Percentiles rank a stretch among this genome's conserved stretches.
phyloP scores from a whole-genome alignment of 2,329 filamentous ascomycete genomes.

The Rutstroemia sp. region DNA sequence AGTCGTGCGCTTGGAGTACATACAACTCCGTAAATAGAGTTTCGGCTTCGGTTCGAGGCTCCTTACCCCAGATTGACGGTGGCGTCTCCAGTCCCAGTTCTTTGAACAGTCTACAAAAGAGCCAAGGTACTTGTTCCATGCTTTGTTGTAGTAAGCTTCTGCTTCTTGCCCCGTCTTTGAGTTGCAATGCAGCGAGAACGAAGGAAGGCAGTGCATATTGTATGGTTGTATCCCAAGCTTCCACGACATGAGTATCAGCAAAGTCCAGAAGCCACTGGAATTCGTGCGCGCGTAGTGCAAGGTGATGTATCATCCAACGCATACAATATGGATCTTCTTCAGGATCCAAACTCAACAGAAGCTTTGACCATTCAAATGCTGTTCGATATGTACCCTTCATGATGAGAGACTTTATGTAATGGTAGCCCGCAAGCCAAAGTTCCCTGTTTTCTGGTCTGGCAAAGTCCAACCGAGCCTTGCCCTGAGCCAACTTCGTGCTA shows the following conservation, averaged over 20 bases:
- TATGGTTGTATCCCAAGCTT: conserved; percentile 36
- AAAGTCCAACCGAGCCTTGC: conserved; percentile 77
- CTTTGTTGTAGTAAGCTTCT: conserved; percentile 57
- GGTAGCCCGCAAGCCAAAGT: conserved; percentile 82
- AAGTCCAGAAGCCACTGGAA: conserved; percentile 70
- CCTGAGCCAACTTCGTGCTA: conserved; percentile 64
- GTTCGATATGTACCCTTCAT: conserved; percentile 93
- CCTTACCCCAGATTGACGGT: conserved; percentile 73
- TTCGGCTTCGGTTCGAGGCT: conserved; percentile 45
- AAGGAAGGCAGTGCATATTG: conserved; percentile 70
- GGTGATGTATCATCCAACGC: conserved; percentile 70
- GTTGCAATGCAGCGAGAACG: conserved; percentile 67
- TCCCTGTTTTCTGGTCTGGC: conserved; percentile 79
- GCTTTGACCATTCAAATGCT: conserved; percentile 86
- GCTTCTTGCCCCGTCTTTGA: conserved; percentile 58
- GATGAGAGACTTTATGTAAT: conserved; percentile 78
- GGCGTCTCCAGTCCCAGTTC: conserved; percentile 74
- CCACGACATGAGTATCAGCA: conserved; percentile 41
- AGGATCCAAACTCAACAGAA: conserved; percentile 69
- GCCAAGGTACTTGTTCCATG: conserved; percentile 73
- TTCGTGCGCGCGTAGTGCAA: conserved; percentile 76
- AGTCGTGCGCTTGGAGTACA: conserved; percentile 57
- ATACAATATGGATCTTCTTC: conserved; percentile 75
- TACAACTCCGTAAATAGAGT: conserved; percentile 57
- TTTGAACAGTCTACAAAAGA: conserved; percentile 73